phyloP scores from a whole-genome alignment of 1,284 basidiomycete species.

The Fomes fomentarius region DNA sequence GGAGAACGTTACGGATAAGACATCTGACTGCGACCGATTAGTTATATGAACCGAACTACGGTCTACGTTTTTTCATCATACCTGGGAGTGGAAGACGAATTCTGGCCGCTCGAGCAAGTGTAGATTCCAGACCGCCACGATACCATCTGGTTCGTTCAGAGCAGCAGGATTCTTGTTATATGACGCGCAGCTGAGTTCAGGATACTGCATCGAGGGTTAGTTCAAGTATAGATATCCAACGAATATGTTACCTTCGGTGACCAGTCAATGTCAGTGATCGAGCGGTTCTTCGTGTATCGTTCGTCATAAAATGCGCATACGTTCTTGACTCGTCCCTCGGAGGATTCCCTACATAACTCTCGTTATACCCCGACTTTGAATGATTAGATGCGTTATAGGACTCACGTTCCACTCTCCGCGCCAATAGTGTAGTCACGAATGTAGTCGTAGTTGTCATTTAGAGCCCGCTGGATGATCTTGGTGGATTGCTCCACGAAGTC shows the following conservation, averaged over 20 bases:
- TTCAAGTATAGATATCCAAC: slow-evolving; percentile 3
- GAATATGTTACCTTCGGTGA: slow-evolving; percentile 77
- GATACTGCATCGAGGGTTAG: slow-evolving; percentile 62
- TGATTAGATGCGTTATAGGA: neutral
- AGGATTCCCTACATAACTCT: slow-evolving; percentile 68
- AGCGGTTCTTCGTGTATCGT: slow-evolving; percentile 86
- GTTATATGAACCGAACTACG: neutral
- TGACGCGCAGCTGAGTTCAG: slow-evolving; percentile 91
- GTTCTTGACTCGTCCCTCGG: slow-evolving; percentile 86
- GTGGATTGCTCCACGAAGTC: slow-evolving; percentile 96
- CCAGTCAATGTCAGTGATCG: slow-evolving; percentile 97
- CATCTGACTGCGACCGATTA: slow-evolving; percentile 77
- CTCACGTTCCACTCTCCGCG: slow-evolving; percentile 59
- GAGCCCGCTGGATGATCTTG: slow-evolving; percentile 93
- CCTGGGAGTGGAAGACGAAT: slow-evolving; percentile 97
- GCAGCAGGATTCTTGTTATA: slow-evolving; percentile 96
- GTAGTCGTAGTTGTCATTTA: slow-evolving; percentile 97
- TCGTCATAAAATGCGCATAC: slow-evolving; percentile 91
- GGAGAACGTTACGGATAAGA: slow-evolving; percentile 94
- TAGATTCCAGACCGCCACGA: slow-evolving; percentile 97
- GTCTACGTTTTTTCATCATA: slow-evolving; percentile 36
- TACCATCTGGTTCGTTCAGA: slow-evolving; percentile 92
- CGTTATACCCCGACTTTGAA: neutral
- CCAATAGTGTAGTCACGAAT: slow-evolving; percentile 93
- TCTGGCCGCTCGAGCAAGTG: slow-evolving; percentile 95